Conservation (phyloP, 2,329 filamentous ascomycete genomes). For the Curvularia eragrostidis region DNA sequence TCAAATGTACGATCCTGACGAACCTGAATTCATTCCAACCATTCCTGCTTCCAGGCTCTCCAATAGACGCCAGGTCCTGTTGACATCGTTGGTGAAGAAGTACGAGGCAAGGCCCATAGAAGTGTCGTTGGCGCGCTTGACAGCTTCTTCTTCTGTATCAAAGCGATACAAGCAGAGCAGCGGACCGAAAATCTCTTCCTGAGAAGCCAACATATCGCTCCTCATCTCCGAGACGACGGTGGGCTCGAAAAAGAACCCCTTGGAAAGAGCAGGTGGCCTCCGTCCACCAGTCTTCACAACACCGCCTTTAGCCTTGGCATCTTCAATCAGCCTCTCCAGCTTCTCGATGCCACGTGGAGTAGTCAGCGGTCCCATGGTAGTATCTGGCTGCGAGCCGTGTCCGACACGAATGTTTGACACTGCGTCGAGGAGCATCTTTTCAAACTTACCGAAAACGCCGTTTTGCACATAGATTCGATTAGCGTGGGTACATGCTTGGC, state of each 20-base stretch:
- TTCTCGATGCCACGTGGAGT: neutral
- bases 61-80: conserved; percentile 13
- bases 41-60: conserved; percentile 25
- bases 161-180: conserved; percentile 66
- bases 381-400: conserved; percentile 61
- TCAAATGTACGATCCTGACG: neutral
- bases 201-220: conserved; percentile 23
- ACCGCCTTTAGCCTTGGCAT: conserved; percentile 27
- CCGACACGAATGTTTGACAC: conserved; percentile 55
- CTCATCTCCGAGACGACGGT: conserved; percentile 42
- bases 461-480: conserved; percentile 57
- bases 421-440: conserved; percentile 43
- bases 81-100: conserved; percentile 16
- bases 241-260: conserved; percentile 54
- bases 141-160: conserved; percentile 66
- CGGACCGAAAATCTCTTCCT: conserved; percentile 68
- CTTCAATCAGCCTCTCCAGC: neutral
- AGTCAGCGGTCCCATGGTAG: conserved; percentile 57
- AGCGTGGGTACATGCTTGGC: conserved; percentile 38
- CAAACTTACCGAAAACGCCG: conserved; percentile 46
- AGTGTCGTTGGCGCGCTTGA: conserved; percentile 53
- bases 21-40: conserved; percentile 37
- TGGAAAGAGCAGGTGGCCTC: conserved; percentile 54
- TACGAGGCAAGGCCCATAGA: conserved; percentile 52
- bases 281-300: conserved; percentile 54